Base-by-base conservation (phyloP, 805 yeast species). In the Ogataea zsoltii region DNA sequence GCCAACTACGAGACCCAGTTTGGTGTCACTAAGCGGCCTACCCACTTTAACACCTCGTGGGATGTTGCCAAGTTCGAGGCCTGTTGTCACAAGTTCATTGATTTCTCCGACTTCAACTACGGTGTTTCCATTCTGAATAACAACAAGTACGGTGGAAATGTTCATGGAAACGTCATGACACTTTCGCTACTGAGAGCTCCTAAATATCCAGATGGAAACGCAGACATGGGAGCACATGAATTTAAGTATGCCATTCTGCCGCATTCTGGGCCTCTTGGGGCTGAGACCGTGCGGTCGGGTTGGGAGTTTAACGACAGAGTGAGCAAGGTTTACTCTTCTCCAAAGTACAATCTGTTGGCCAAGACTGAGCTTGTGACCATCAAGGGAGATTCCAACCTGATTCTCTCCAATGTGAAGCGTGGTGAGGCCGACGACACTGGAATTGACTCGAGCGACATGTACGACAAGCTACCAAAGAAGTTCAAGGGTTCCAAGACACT, bases 51-150 rank as follows among this genome's bases (percentile, higher is more conserved):
- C 63, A 92, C 99, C 0, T 72, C 88, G 0, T 92, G 98, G 98
- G 99, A 92, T 60, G 85, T 85, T 28, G 98, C 98, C 46, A 91
- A 90, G 64, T 92, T 92, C 65, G 99, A 92, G 67, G 96, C 90
- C 10, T 88, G 96, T 60, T 89, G 86, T 59, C 99, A 94, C 66
- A 88, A 88, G 61, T 92, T 88, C 68, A 92, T 95, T 56, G 99
- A 92, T 63, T 82, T 87, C 57, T 85, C 96, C 19, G 98, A 89
- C 59, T 79, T 72, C 64, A 79, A 77, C 50, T 91, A 88, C 60
- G 99, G 99, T 61, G 96, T 90, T 11, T 76, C 95, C 0, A 68
- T 92, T 14, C 62, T 92, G 58, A 92, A 91, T 63, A 83, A 89
- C 66, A 77, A 83, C 61, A 92, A 92, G 65, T 92, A 89, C 61